These are phyloP conservation scores for Trichoderma lentiforme DNA, from an alignment of 2,329 filamentous ascomycete genomes.

Conservation along the genomic window DNA sequence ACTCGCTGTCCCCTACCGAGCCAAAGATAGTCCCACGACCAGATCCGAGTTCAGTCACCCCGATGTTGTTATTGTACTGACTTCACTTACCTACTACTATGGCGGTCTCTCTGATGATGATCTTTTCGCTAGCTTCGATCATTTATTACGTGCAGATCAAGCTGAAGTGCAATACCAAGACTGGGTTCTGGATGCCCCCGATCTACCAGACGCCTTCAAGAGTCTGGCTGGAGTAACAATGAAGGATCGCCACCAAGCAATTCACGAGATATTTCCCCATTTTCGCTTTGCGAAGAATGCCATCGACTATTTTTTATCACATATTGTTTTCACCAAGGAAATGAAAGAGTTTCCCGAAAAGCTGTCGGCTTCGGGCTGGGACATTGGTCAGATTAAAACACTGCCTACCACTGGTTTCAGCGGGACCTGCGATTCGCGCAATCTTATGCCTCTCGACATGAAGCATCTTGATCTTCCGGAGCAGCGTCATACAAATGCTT, in stretches of 20 bases:
- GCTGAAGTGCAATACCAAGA: constrained; percentile 47
- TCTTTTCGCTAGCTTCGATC: constrained; percentile 44
- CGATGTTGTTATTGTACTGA: constrained; percentile 55
- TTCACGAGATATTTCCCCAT: constrained; percentile 50
- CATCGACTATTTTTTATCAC: constrained; percentile 61
- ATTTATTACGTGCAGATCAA: constrained; percentile 51
- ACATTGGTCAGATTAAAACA: constrained; percentile 48
- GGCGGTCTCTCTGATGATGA: constrained; percentile 51
- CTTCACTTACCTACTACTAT: constrained; percentile 55
- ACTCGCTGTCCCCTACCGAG: constrained; percentile 57
- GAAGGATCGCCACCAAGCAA: constrained; percentile 44
- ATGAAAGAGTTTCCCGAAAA: constrained; percentile 62
- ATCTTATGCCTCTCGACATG: constrained; percentile 56
- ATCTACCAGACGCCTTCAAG: constrained; percentile 36
- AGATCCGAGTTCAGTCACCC: constrained; percentile 62
- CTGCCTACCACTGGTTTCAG: constrained; percentile 63
- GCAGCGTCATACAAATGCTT: constrained; percentile 64
- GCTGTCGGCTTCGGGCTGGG: constrained; percentile 65
- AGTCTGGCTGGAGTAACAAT: constrained; percentile 55
- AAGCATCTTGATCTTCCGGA: constrained; percentile 51
- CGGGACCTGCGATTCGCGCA: constrained; percentile 62
- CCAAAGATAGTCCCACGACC: constrained; percentile 54
- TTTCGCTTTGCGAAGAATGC: constrained; percentile 50
- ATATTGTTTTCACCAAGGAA: constrained; percentile 59
- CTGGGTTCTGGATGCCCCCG: constrained; percentile 42